Evolutionary conservation across 768 basidiomycete genomes (phyloP).

Genomic region (Mycena filopes): DNA sequence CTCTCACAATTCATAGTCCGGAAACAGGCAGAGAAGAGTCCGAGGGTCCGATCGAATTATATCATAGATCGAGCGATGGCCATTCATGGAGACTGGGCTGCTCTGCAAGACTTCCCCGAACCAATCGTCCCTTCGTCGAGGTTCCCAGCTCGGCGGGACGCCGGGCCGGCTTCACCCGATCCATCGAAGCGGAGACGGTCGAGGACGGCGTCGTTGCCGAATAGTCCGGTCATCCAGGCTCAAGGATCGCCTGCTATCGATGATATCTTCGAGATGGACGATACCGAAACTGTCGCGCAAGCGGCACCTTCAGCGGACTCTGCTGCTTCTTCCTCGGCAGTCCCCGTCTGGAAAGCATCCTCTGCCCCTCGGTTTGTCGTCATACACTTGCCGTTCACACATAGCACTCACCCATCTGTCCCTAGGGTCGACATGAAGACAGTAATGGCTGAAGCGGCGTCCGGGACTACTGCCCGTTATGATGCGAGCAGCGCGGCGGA

Average conservation of each 20-base stretch:
- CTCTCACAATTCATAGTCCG: conserved; percentile 67
- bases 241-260: conserved; percentile 51
- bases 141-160: conserved; percentile 33
- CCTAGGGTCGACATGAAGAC: conserved; percentile 84
- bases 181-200: conserved; percentile 30
- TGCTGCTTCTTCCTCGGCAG: conserved; percentile 23
- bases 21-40: conserved; percentile 74
- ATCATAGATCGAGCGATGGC: conserved; percentile 66
- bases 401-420: conserved; percentile 24
- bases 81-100: conserved; percentile 78
- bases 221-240: conserved; percentile 33
- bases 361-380: conserved; percentile 61
- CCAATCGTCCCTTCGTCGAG: conserved; percentile 54
- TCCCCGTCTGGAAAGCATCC: conserved; percentile 60
- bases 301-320: conserved; percentile 11
- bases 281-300: conserved; percentile 56
- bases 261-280: conserved; percentile 90
- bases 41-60: conserved; percentile 67
- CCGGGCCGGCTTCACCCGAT: conserved; percentile 26
- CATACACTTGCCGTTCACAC: conserved; percentile 15
- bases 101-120: conserved; percentile 71
- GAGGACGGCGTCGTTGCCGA: conserved; percentile 24
- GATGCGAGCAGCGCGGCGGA: conserved; percentile 15
- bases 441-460: conserved; percentile 84
- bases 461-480: conserved; percentile 23